These are phyloP conservation scores for Leccinum solheimii DNA, from an alignment of 1,284 basidiomycete species.

Conservation along the genomic window DNA sequence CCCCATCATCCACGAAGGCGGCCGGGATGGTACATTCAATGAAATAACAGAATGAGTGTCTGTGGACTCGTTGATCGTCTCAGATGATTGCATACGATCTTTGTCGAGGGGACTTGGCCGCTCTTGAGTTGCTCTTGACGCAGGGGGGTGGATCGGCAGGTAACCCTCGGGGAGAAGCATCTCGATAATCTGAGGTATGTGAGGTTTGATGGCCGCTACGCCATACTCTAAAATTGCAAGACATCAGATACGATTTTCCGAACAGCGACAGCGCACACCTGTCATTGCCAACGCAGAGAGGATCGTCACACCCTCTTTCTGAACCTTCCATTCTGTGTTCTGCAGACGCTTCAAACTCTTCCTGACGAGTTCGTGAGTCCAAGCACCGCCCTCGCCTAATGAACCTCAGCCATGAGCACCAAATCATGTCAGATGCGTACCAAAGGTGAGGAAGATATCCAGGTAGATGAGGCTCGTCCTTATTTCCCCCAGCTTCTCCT, in stretches of 20 bases:
- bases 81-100: background rate
- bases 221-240: conserved; percentile 18
- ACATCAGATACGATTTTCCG: background rate
- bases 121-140: background rate
- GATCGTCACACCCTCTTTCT: conserved; percentile 27
- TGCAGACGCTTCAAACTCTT: conserved; percentile 13
- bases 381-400: conserved; percentile 5
- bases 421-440: conserved; percentile 5
- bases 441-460: conserved; percentile 22
- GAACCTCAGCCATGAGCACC: background rate
- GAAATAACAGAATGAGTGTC: background rate
- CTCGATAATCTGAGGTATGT: conserved; percentile 14
- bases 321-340: conserved; percentile 16
- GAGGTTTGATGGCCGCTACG: conserved; percentile 4
- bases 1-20: background rate
- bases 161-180: conserved; percentile 14
- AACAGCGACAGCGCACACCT: conserved; percentile 1
- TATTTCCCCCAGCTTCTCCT: conserved; percentile 14
- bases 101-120: background rate
- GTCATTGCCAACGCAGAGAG: conserved; percentile 27
- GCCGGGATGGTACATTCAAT: background rate
- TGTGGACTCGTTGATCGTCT: background rate
- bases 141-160: conserved; percentile 1
- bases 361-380: conserved; percentile 14
- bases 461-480: conserved; percentile 28